Evolutionary conservation across 495 filamentous ascomycete genomes (phyloP).

Genomic region (Tuber indicum): DNA sequence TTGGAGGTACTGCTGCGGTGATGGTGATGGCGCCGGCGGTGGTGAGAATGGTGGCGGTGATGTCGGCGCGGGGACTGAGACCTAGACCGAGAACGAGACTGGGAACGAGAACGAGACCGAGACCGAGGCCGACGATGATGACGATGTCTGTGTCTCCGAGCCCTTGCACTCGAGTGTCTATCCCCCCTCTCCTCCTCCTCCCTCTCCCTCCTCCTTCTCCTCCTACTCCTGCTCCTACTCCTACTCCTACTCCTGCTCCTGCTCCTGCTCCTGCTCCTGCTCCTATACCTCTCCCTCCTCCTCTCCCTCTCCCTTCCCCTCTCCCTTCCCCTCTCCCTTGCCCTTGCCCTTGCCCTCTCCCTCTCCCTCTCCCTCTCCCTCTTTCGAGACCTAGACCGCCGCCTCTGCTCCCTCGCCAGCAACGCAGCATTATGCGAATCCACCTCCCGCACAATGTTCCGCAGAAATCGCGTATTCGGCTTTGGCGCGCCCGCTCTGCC

Average conservation of each 20-base stretch:
- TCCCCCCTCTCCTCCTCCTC: slow-evolving; percentile 6
- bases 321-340: not conserved
- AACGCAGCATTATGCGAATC: slow-evolving; percentile 85
- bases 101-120: not conserved
- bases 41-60: not conserved
- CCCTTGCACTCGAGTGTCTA: not conserved
- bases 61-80: not conserved
- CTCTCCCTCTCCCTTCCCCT: not conserved
- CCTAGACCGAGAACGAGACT: not conserved
- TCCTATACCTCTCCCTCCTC: not conserved
- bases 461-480: slow-evolving; percentile 83
- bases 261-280: slow-evolving; percentile 20
- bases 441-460: slow-evolving; percentile 80
- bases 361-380: slow-evolving; percentile 9
- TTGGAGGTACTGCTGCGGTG: not conserved
- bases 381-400: not conserved
- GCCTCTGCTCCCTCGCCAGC: slow-evolving; percentile 53
- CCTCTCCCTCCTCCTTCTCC: not conserved
- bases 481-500: slow-evolving; percentile 50
- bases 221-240: slow-evolving; percentile 37
- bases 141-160: slow-evolving; percentile 17
- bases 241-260: slow-evolving; percentile 28
- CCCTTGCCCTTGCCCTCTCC: not conserved
- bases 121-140: not conserved
- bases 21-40: not conserved